Conservation (phyloP, 1,284 basidiomycete species). For the Tilletia caries region DNA sequence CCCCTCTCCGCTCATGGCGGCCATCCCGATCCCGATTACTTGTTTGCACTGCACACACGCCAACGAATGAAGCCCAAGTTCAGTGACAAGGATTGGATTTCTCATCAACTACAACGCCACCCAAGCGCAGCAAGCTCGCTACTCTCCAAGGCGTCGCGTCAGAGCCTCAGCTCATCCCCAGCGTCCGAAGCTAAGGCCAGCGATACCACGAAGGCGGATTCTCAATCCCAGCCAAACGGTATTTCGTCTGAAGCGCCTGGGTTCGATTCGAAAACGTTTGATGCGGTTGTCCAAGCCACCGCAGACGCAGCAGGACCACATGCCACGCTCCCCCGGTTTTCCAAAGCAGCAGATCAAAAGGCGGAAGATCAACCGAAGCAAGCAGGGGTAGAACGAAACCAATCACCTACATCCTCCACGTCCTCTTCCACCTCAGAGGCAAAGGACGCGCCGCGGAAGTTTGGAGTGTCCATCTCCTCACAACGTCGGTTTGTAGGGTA, state of each 20-base stretch:
- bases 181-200: no score
- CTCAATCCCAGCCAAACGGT: no score
- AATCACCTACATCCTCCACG: no score
- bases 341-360: conserved; percentile 3
- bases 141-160: not conserved
- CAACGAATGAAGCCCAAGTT: conserved; percentile 36
- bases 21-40: conserved; percentile 16
- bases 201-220: no score
- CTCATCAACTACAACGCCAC: not conserved
- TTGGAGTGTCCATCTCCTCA: conserved; percentile 39
- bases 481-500: conserved; percentile 28
- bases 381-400: no score
- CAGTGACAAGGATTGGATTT: not conserved
- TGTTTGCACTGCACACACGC: conserved; percentile 43
- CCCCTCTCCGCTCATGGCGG: not conserved
- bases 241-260: no score
- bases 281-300: conserved; percentile 6
- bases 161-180: not conserved
- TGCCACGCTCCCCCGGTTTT: not conserved
- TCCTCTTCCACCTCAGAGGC: not conserved
- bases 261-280: not conserved
- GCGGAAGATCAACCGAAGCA: not conserved
- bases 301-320: conserved; percentile 16
- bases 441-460: conserved; percentile 20
- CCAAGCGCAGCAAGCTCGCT: not conserved